A percentile compares a stretch with the other conserved stretches of the same genome.
phyloP scores from a whole-genome alignment of 768 basidiomycete species.

The Gymnopilus junonius region DNA sequence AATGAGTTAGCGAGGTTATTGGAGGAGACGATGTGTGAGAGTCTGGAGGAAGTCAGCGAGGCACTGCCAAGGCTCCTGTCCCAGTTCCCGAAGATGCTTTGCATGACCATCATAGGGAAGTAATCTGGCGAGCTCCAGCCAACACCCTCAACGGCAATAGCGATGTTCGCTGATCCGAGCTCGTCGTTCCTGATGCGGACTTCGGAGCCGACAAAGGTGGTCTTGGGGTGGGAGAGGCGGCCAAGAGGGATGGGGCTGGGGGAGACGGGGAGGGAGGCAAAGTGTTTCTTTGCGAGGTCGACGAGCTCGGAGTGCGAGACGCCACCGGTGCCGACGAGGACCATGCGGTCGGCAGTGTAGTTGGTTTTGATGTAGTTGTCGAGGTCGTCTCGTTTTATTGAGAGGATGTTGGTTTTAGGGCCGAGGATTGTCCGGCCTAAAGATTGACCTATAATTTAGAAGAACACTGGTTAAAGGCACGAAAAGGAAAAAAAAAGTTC shows the following conservation, averaged over 20 bases:
- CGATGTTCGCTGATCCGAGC: conserved; percentile 87
- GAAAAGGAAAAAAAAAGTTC: background rate
- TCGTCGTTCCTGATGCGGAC: conserved; percentile 95
- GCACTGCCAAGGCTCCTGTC: conserved; percentile 94
- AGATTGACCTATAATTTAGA: conserved; percentile 69
- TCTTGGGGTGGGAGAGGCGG: conserved; percentile 73
- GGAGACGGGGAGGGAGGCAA: conserved; percentile 87
- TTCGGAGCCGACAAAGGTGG: conserved; percentile 90
- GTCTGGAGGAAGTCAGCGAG: conserved; percentile 85
- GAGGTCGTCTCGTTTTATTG: conserved; percentile 91
- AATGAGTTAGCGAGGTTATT: conserved; percentile 99
- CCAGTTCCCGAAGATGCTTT: conserved; percentile 99
- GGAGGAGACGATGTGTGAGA: conserved; percentile 87
- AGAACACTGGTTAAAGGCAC: background rate
- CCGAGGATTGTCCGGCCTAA: conserved; percentile 98
- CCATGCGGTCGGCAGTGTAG: conserved; percentile 99
- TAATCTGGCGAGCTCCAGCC: conserved; percentile 98
- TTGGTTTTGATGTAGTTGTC: conserved; percentile 93
- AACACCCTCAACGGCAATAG: conserved; percentile 97
- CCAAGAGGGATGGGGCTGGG: conserved; percentile 89
- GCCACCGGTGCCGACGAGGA: conserved; percentile 95
- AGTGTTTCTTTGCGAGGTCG: conserved; percentile 93
- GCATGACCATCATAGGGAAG: conserved; percentile 99
- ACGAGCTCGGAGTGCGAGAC: conserved; percentile 92
- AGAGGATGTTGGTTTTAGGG: conserved; percentile 93